These are phyloP conservation scores for Kalmusia sp. DNA, from an alignment of 2,329 filamentous ascomycete genomes.

Conservation along the genomic window DNA sequence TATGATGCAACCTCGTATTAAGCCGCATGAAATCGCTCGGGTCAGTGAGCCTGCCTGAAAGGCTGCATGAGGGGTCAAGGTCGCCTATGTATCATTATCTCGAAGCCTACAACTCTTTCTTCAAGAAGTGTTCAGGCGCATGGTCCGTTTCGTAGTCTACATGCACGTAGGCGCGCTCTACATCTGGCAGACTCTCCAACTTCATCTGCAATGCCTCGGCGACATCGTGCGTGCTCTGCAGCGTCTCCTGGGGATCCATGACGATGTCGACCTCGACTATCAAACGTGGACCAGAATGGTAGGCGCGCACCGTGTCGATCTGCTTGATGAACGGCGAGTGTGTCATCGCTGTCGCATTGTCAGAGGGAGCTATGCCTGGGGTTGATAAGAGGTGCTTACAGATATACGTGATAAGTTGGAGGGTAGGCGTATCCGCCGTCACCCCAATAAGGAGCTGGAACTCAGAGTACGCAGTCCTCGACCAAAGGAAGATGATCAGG, in stretches of 20 bases:
- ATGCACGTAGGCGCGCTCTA: conserved; percentile 94
- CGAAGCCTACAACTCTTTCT: conserved; percentile 60
- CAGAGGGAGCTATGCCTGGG: not conserved
- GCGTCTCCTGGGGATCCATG: conserved; percentile 77
- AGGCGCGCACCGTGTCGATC: conserved; percentile 94
- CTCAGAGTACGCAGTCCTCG: conserved; percentile 83
- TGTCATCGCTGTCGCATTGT: conserved; percentile 67
- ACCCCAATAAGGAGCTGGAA: conserved; percentile 92
- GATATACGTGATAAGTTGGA: conserved; percentile 95
- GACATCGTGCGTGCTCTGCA: conserved; percentile 86
- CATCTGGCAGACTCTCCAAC: conserved; percentile 86
- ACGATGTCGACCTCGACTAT: conserved; percentile 97
- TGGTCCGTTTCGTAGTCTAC: conserved; percentile 97
- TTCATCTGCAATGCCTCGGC: conserved; percentile 95
- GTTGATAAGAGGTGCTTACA: conserved; percentile 58
- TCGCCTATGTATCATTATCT: not conserved
- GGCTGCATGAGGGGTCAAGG: not conserved
- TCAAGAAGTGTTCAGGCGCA: conserved; percentile 81
- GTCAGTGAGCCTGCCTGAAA: not conserved
- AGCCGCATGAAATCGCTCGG: too few relatives aligned
- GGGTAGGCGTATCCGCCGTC: conserved; percentile 80
- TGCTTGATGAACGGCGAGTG: conserved; percentile 80
- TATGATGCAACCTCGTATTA: too few relatives aligned
- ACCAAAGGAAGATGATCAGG: conserved; percentile 81
- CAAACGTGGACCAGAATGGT: conserved; percentile 85